Conservation (phyloP, 2,329 filamentous ascomycete genomes). For the Hypoxylon sp. region DNA sequence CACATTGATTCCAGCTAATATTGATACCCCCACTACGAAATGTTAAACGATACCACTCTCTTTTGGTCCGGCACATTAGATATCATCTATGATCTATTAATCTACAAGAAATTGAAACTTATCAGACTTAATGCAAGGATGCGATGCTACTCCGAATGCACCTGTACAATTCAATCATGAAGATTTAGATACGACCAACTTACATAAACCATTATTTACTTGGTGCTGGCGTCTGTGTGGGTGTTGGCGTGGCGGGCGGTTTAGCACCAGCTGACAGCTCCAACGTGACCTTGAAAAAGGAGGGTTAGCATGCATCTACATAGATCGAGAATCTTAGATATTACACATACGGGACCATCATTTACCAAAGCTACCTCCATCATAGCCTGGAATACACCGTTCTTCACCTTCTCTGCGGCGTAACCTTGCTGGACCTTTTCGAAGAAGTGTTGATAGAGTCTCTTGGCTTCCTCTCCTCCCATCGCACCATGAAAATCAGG, state of each 20-base stretch:
- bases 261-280: constrained; percentile 46
- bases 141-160: not conserved
- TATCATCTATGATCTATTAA: constrained; percentile 5
- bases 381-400: constrained; percentile 98
- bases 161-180: not conserved
- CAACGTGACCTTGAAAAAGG: constrained; percentile 49
- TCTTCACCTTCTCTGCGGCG: constrained; percentile 77
- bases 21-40: constrained; percentile 32
- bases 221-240: constrained; percentile 9
- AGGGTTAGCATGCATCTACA: constrained; percentile 24
- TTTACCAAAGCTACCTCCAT: constrained; percentile 97
- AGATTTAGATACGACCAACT: too few species aligned
- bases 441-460: constrained; percentile 86
- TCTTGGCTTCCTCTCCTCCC: constrained; percentile 77
- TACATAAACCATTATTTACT: constrained; percentile 9
- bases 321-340: constrained; percentile 42
- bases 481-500: constrained; percentile 94
- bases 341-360: constrained; percentile 72
- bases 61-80: not conserved
- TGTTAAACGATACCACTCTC: constrained; percentile 12
- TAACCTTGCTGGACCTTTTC: constrained; percentile 78
- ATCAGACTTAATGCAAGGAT: too few species aligned
- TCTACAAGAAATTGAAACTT: constrained; percentile 1
- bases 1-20: constrained; percentile 13
- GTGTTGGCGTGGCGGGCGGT: constrained; percentile 25